Evolutionary conservation across 2,329 filamentous ascomycete genomes (phyloP).

Genomic region (Aspergillus calidoustus): DNA sequence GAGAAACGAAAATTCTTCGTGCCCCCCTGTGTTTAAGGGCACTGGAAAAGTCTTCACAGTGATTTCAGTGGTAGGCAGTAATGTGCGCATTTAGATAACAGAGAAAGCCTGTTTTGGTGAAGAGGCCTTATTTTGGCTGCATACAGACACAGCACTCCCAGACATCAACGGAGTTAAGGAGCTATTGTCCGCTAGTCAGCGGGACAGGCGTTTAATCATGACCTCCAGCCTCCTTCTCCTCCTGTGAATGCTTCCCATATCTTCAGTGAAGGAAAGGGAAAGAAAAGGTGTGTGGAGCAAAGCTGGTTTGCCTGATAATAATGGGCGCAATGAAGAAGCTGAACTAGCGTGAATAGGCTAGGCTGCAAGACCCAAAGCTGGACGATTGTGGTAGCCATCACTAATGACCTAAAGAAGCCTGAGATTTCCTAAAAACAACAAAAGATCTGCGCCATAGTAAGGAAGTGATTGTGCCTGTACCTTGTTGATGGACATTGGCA

Average conservation of each 20-base stretch:
- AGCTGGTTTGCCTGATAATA: background rate
- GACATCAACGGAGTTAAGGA: background rate
- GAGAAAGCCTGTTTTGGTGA: background rate
- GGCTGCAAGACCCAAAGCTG: background rate
- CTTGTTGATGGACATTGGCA: background rate
- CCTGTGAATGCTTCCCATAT: too few species aligned
- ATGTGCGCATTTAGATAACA: background rate
- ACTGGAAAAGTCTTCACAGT: background rate
- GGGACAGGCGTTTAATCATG: background rate
- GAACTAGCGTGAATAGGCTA: background rate
- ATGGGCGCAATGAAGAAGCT: background rate
- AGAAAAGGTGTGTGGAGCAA: background rate
- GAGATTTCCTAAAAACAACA: background rate
- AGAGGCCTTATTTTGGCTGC: background rate
- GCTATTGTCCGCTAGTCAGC: constrained; percentile 1
- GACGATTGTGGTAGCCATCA: background rate
- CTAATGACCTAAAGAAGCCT: background rate
- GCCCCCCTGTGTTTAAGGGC: background rate
- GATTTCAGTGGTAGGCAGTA: background rate
- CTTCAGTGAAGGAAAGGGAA: background rate
- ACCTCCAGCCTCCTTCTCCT: background rate
- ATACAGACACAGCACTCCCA: background rate
- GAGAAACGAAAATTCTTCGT: background rate
- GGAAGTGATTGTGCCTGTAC: background rate
- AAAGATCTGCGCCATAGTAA: too few species aligned